Percentiles rank a stretch among this genome's conserved stretches.
Evolutionary conservation across 768 basidiomycete species (phyloP).

Genomic region (Suillus placidus): DNA sequence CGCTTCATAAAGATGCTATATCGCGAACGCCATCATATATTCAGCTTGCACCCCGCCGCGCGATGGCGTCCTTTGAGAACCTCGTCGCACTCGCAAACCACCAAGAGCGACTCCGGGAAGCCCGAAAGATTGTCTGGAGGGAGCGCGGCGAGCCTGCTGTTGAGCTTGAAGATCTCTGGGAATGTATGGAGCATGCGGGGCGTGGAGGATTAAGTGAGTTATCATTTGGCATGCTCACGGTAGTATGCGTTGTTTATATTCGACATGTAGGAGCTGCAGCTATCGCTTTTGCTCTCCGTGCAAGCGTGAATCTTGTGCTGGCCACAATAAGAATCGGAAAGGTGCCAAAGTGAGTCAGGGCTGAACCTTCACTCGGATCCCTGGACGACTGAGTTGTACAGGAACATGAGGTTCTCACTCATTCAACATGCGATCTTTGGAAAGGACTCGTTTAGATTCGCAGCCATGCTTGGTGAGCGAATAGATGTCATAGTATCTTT

Average conservation of each 20-base stretch:
- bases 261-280: conserved; percentile 67
- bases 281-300: conserved; percentile 80
- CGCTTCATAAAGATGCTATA: background rate
- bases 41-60: conserved; percentile 53
- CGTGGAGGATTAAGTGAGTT: conserved; percentile 72
- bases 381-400: conserved; percentile 30
- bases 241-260: background rate
- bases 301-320: conserved; percentile 80
- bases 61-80: conserved; percentile 81
- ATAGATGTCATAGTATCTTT: conserved; percentile 6
- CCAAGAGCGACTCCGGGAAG: conserved; percentile 71
- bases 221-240: background rate
- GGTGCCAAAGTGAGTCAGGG: conserved; percentile 55
- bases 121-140: conserved; percentile 81
- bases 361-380: background rate
- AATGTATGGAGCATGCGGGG: conserved; percentile 71
- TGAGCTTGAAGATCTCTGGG: conserved; percentile 62
- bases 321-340: conserved; percentile 72
- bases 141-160: conserved; percentile 76
- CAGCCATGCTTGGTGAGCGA: conserved; percentile 77
- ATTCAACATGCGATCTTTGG: conserved; percentile 87
- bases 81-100: conserved; percentile 84
- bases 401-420: conserved; percentile 63
- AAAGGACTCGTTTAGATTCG: conserved; percentile 79
- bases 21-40: conserved; percentile 42